Evolutionary conservation across 352 stramenopile species (phyloP).

Genomic region (Phytophthora lateralis): DNA sequence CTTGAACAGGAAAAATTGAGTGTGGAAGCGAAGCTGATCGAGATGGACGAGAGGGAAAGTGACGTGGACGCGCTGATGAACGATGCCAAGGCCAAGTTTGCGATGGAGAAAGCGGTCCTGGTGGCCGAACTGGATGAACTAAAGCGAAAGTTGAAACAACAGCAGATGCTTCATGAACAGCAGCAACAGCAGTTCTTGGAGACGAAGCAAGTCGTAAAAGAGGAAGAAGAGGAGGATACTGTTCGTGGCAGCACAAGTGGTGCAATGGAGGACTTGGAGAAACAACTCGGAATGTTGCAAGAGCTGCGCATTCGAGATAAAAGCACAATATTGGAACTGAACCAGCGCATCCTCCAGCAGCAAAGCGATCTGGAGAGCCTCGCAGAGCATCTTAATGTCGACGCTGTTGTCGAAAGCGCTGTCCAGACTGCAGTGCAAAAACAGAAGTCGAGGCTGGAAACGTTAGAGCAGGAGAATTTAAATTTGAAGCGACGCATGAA

Average conservation of each 20-base stretch:
- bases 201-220: slow-evolving; percentile 6
- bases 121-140: slow-evolving; percentile 49
- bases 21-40: slow-evolving; percentile 70
- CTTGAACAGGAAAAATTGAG: slow-evolving; percentile 58
- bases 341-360: slow-evolving; percentile 60
- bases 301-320: slow-evolving; percentile 72
- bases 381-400: slow-evolving; percentile 53
- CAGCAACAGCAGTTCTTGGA: slow-evolving; percentile 42
- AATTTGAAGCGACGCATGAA: slow-evolving; percentile 52
- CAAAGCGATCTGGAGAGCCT: slow-evolving; percentile 66
- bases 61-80: slow-evolving; percentile 56
- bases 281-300: slow-evolving; percentile 67
- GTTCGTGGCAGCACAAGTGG: slow-evolving; percentile 9
- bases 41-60: slow-evolving; percentile 74
- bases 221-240: slow-evolving; percentile 9
- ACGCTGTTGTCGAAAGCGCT: slow-evolving; percentile 38
- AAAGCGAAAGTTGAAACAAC: slow-evolving; percentile 44
- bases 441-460: slow-evolving; percentile 37
- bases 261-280: slow-evolving; percentile 50
- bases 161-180: slow-evolving; percentile 40
- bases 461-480: slow-evolving; percentile 39
- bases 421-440: slow-evolving; percentile 40
- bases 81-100: slow-evolving; percentile 53
- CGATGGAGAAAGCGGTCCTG: slow-evolving; percentile 60
- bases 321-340: slow-evolving; percentile 60